phyloP scores from a whole-genome alignment of 2,329 filamentous ascomycete genomes.

The Monosporascus sp. region DNA sequence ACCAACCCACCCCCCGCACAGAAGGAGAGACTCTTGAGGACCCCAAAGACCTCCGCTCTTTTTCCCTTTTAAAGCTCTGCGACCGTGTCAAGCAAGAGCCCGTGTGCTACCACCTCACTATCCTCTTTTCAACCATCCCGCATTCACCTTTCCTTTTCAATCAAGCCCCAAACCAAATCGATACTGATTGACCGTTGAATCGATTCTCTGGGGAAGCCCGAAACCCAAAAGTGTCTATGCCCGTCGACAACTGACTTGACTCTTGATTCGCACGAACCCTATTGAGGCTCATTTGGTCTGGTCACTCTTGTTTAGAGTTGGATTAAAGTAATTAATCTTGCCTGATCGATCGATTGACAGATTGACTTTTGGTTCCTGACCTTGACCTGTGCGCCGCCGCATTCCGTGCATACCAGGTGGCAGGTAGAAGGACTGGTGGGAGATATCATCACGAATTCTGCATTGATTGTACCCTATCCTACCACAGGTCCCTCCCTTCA shows the following conservation, averaged over 20 bases:
- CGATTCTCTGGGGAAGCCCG: conserved; percentile 33
- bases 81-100: conserved; percentile 35
- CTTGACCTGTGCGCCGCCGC: not conserved
- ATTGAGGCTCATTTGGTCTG: too few species aligned
- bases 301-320: not conserved
- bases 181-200: conserved; percentile 33
- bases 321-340: not conserved
- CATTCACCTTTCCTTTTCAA: conserved; percentile 44
- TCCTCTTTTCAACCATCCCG: conserved; percentile 47
- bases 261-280: not conserved
- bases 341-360: not conserved
- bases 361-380: too few species aligned
- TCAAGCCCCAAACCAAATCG: conserved; percentile 31
- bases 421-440: too few species aligned
- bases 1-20: not conserved
- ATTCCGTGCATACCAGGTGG: not conserved
- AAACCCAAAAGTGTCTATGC: conserved; percentile 31
- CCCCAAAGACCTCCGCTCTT: conserved; percentile 11
- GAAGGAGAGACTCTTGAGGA: not conserved
- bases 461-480: not conserved
- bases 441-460: too few species aligned
- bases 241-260: conserved; percentile 12
- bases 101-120: conserved; percentile 46
- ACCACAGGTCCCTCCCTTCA: not conserved
- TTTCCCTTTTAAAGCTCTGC: conserved; percentile 34